These are phyloP conservation scores for Hypoxylon sp. DNA, from an alignment of 2,329 filamentous ascomycete genomes.

Conservation along the genomic window DNA sequence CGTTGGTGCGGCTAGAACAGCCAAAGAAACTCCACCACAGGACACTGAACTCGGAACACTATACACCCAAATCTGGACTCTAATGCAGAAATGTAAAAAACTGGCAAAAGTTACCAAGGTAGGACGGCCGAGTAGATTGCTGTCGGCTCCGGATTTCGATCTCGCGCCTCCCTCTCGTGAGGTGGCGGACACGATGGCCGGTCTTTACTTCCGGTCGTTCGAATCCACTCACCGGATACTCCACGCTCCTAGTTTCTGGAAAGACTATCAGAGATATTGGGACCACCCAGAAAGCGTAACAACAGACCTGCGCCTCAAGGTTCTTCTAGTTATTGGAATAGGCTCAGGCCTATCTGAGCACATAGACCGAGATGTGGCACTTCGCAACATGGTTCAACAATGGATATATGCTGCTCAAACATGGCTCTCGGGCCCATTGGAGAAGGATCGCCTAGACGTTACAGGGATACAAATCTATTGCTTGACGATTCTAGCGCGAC, in stretches of 20 bases:
- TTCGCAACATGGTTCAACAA: slow-evolving; percentile 53
- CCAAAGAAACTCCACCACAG: slow-evolving; percentile 40
- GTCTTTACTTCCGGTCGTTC: slow-evolving; percentile 65
- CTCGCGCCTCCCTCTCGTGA: slow-evolving; percentile 52
- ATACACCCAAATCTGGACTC: slow-evolving; percentile 49
- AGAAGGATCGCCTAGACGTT: slow-evolving; percentile 57
- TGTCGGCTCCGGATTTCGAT: slow-evolving; percentile 44
- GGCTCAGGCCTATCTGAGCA: slow-evolving; percentile 56
- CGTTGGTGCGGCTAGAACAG: slow-evolving; percentile 43
- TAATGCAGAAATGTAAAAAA: slow-evolving; percentile 56
- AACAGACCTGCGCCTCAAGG: slow-evolving; percentile 53
- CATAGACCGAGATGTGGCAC: slow-evolving; percentile 42
- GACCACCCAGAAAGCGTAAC: slow-evolving; percentile 50
- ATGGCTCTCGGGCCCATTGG: slow-evolving; percentile 60
- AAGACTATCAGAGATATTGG: slow-evolving; percentile 66
- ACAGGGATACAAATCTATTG: slow-evolving; percentile 60
- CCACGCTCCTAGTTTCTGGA: slow-evolving; percentile 67
- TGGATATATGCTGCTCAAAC: slow-evolving; percentile 61
- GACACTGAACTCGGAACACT: slow-evolving; percentile 48
- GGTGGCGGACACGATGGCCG: slow-evolving; percentile 59
- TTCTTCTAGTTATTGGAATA: slow-evolving; percentile 60
- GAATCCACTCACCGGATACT: slow-evolving; percentile 68
- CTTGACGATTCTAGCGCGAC: slow-evolving; percentile 57
- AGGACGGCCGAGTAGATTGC: slow-evolving; percentile 54
- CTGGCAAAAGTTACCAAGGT: slow-evolving; percentile 54